Evolutionary conservation across 768 basidiomycete genomes (phyloP), one percentile per base, ranked within the genome.

Genomic region (Bullera alba): DNA sequence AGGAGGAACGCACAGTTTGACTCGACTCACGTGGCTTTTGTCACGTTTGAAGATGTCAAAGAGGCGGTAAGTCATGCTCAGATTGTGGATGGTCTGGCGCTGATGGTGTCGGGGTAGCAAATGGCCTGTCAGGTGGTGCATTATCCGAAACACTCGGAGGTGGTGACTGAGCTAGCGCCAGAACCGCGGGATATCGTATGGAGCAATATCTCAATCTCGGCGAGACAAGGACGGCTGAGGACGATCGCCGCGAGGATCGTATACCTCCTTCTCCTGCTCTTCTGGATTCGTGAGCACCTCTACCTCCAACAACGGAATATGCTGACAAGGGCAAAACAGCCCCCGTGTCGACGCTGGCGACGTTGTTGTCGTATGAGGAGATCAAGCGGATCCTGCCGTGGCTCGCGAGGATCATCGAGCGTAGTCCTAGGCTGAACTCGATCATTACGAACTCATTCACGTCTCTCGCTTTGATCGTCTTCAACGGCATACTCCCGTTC

Each of bases 141-240:
- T 61, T 79, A 84, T 0, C 78, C 85, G 0, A 78, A 78, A 46
- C 84, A 84, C 15, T 78, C 77, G 46, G 79, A 82, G 69, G 79
- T 80, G 45, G 77, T 77, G 27, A 92, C 87, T 10, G 79, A 76
- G 51, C 79, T 81, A 17, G 91, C 93, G 0, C 93, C 93, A 0
- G 92, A 96, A 67, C 92, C 93, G 8, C 81, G 93, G 42, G 93
- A 97, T 69, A 87, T 97, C 49, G 81, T 96, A 17, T 99, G 95
- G 95, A 77, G 83, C 26, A 91, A 90, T 59, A 85, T 97, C 76
- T 77, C 83, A 1, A 80, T 84, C 19, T 80, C 87, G 0, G 75
- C 76, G 0, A 65, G 77, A 15, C 75, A 80, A 28, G 75, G 82
- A 16, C 77, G 80, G 39, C 76, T 81, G 3, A 83, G 95, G 25